These are phyloP conservation scores for Fusarium floridanum DNA, from an alignment of 2,329 filamentous ascomycete species.

Conservation along the genomic window DNA sequence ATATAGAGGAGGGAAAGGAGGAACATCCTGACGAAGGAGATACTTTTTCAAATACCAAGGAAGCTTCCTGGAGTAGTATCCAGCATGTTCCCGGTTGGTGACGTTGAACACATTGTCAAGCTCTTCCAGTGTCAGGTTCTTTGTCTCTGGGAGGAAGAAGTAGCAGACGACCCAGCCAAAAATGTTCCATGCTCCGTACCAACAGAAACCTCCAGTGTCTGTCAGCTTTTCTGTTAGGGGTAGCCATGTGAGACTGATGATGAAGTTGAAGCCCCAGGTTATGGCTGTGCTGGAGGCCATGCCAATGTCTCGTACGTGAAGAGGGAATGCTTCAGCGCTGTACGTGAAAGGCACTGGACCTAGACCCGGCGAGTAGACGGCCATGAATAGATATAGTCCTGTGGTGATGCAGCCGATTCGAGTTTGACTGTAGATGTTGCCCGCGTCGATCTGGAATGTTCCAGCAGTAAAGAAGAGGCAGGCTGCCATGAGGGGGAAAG, in stretches of 20 bases:
- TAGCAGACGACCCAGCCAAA: conserved; percentile 51
- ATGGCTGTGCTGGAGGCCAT: conserved; percentile 63
- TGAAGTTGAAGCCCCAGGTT: conserved; percentile 57
- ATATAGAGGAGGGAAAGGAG: conserved; percentile 50
- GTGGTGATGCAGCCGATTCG: conserved; percentile 52
- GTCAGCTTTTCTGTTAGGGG: conserved; percentile 39
- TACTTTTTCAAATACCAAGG: conserved; percentile 52
- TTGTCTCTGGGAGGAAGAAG: conserved; percentile 53
- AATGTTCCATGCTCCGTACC: conserved; percentile 55
- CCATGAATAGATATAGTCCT: conserved; percentile 57
- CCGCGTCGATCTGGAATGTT: conserved; percentile 57
- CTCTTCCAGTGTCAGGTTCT: conserved; percentile 52
- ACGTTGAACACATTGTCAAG: conserved; percentile 52
- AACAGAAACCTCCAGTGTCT: conserved; percentile 54
- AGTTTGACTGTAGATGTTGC: conserved; percentile 3
- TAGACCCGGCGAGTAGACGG: conserved; percentile 63
- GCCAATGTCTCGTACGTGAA: conserved; percentile 67
- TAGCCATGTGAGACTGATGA: conserved; percentile 54
- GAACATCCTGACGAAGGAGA: conserved; percentile 45
- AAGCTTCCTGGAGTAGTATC: conserved; percentile 49
- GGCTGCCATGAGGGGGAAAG: conserved; percentile 69
- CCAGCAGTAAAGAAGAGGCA: conserved; percentile 67
- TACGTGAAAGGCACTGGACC: conserved; percentile 72
- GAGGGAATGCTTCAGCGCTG: conserved; percentile 69
- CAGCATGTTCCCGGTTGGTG: conserved; percentile 47